Conservation (phyloP, 1,139 yeast genomes). For the Yamadazyma diospyri region DNA sequence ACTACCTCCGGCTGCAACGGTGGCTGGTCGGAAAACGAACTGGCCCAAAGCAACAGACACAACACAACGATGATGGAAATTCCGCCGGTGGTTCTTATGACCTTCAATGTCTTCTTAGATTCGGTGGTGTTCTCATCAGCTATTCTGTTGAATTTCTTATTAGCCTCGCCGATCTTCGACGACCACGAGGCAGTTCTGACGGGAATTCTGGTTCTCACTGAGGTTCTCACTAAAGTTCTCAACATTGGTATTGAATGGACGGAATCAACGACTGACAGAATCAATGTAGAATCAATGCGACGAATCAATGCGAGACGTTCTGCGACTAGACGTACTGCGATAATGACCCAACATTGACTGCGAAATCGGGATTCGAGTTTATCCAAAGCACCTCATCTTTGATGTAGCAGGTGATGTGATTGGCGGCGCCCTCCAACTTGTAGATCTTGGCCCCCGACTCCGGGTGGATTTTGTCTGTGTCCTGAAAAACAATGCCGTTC, state of each 20-base stretch:
- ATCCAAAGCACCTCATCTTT: conserved; percentile 36
- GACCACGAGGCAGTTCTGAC: background rate
- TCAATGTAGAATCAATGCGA: too few species aligned
- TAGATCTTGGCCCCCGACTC: conserved; percentile 24
- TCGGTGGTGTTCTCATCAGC: conserved; percentile 35
- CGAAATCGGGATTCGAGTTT: conserved; percentile 16
- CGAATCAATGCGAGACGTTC: too few species aligned
- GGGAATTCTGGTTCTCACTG: background rate
- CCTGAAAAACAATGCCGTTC: conserved; percentile 21
- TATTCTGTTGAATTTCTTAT: conserved; percentile 18
- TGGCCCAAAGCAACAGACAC: conserved; percentile 34
- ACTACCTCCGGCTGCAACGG: conserved; percentile 13
- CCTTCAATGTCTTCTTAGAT: conserved; percentile 27
- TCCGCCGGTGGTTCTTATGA: conserved; percentile 32
- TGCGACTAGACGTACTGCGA: conserved; percentile 6
- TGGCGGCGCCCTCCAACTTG: conserved; percentile 13
- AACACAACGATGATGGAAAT: conserved; percentile 31
- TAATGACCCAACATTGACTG: conserved; percentile 22
- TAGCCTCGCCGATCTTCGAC: conserved; percentile 4
- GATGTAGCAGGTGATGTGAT: conserved; percentile 20
- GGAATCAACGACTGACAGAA: too few species aligned
- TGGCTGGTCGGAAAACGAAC: conserved; percentile 18
- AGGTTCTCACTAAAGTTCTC: background rate
- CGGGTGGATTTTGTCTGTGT: conserved; percentile 18
- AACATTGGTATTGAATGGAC: too few species aligned